Base-by-base conservation (phyloP, 441 rosid species). In the Erodium moschatum region DNA sequence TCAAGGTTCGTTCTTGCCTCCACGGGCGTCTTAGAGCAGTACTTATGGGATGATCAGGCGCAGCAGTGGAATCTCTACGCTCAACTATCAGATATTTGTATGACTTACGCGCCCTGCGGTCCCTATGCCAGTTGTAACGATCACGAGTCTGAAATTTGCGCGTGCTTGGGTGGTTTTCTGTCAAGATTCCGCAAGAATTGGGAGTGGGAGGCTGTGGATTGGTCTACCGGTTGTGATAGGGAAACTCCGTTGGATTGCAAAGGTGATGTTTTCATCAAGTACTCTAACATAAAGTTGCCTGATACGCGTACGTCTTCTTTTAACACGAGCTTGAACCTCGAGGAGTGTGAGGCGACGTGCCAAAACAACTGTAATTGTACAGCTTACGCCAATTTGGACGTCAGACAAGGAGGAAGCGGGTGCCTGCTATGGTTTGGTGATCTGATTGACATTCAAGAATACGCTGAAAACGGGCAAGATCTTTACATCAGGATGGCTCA, bases 161-260 rank as follows among this genome's bases (percentile, higher is more conserved):
- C 83, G 19, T 91, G 96, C 67, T 71, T 80, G 0, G 66, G 6
- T 56, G 97, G 97, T 33, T 33, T 33, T 33, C 3, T 33, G 38
- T 5, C 38, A 2, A 33, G 5, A 33, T 33, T 33, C 5, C 38
- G 95, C 96, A 0, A 82, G 56, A 73, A 87, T 83, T 50, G 77
- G 69, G 10, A 77, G 79, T 69, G 90, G 85, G 0, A n/a, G n/a
- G n/a, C n/a, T n/a, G n/a, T 88, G 97, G 97, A 68, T 21, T 48
- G 96, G n/a, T 82, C 92, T 0, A 80, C 12, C 16, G 97, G 96
- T 76, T 91, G 97, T 66, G 72, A 76, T 3, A 78, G 95, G 76
- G 80, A 78, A 61, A 85, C 85, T 15, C 44, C 56, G 0, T 58
- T 86, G 76, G 76, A 76, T 0, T 89, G 96, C 58, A 2, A n/a